Percentiles rank a stretch among this genome's conserved stretches.
Evolutionary conservation across 78 protist species (phyloP).

Genomic region (Polysphondylium violaceum): DNA sequence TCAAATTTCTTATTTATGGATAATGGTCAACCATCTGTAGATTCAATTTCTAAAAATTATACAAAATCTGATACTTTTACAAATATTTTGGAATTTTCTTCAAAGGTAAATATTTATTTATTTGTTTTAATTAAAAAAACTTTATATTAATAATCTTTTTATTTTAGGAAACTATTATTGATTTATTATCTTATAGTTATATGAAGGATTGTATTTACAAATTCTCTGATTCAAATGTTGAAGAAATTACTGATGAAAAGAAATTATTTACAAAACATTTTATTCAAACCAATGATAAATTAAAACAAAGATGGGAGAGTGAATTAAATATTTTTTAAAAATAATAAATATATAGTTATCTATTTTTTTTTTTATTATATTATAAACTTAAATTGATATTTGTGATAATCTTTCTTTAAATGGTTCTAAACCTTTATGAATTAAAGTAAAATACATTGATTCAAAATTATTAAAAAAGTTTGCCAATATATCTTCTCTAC

Average conservation of each 20-base stretch:
- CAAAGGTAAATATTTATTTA: background rate
- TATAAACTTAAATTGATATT: too few species aligned
- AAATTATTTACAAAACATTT: conserved; percentile 8
- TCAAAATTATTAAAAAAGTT: too few species aligned
- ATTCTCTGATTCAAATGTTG: background rate
- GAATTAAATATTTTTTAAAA: background rate
- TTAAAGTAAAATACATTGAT: too few species aligned
- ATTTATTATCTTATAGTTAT: conserved; percentile 14
- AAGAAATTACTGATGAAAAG: conserved; percentile 3
- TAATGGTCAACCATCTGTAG: background rate
- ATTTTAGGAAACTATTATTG: conserved; percentile 18
- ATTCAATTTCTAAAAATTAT: too few species aligned
- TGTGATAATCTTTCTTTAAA: too few species aligned
- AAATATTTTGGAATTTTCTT: background rate
- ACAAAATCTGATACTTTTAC: background rate
- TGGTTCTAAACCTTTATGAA: too few species aligned
- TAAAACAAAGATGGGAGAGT: conserved; percentile 10
- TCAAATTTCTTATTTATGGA: background rate
- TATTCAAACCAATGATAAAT: background rate
- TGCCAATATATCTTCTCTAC: too few species aligned
- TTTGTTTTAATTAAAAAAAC: too few species aligned
- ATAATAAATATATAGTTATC: too few species aligned
- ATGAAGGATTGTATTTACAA: conserved; percentile 15
- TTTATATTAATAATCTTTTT: too few species aligned
- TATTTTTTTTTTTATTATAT: too few species aligned